Evolutionary conservation across 805 yeast genomes (phyloP).

Genomic region (Saccharomyces paradoxus): DNA sequence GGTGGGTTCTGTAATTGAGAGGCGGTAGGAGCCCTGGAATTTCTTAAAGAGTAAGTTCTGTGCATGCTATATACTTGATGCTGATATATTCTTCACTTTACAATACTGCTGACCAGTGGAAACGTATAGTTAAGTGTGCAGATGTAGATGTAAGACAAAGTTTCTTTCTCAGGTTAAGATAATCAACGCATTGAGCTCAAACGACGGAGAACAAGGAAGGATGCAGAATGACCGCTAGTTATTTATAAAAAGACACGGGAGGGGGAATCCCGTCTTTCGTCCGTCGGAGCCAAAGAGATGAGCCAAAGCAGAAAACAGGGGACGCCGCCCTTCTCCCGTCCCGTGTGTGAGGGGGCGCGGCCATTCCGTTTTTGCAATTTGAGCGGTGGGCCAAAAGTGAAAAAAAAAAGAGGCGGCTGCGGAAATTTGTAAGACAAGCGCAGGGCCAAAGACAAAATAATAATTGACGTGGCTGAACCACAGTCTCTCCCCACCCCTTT

Average conservation of each 20-base stretch:
- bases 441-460: not conserved
- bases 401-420: not conserved
- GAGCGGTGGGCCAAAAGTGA: not conserved
- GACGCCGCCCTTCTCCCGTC: not conserved
- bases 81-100: not conserved
- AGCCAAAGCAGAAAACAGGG: not conserved
- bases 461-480: not conserved
- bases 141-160: not conserved
- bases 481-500: not conserved
- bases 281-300: not conserved
- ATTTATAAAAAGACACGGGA: not conserved
- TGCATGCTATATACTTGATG: conserved; percentile 50
- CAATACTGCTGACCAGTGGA: not conserved
- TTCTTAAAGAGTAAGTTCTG: conserved; percentile 95
- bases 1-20: conserved; percentile 92
- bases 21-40: conserved; percentile 94
- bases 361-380: not conserved
- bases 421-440: not conserved
- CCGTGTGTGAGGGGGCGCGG: not conserved
- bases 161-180: not conserved
- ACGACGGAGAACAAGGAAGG: not conserved
- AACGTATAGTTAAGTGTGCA: not conserved
- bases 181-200: not conserved
- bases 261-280: not conserved
- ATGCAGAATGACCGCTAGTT: not conserved